Evolutionary conservation across 805 yeast genomes (phyloP), one percentile per base, ranked within the genome.

Genomic region (Kodamaea kaohsiungensis): DNA sequence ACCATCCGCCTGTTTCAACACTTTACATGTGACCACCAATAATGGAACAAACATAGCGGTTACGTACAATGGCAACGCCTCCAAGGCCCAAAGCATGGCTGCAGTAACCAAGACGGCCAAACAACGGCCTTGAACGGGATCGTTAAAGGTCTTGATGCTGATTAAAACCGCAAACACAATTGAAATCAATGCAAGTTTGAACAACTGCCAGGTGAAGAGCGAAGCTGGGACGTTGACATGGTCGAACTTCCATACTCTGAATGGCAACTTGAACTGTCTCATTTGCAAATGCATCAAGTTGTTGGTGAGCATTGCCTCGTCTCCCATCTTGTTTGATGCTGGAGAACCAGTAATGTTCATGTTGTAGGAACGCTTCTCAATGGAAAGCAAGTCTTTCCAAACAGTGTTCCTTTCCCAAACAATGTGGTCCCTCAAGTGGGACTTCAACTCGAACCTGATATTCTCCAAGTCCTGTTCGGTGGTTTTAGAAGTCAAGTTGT

Each of bases 391-490:
- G 69, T 93, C 98, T 66, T 95, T 86, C 99, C 99, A 93, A 27
- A 93, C 98, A 0, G 98, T 93, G 68, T 91, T 91, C 69, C 99
- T 82, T 72, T 93, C 98, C 96, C 97, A 93, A 16, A 92, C 97
- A 37, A 93, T 89, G 68, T 93, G 96, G 63, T 93, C 99, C 59
- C 98, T 79, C 59, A 93, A 72, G 58, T 80, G 80, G 2, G 82
- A 72, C 59, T 77, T 75, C 53, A 82, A 69, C 50, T 80, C 84
- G 40, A 71, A 69, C 47, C 72, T 75, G 42, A 82, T 77, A 15
- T 65, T 54, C 7, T 77, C 78, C 46, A 72, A 63, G 51, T 68
- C 69, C 78, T 83, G 42, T 66, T 63, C 74, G 0, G 92, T 88
- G 45, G 80, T 65, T 60, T 79, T 62, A 19, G 46, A 25, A 17